Evolutionary conservation across 2,329 filamentous ascomycete genomes (phyloP), one percentile per base, ranked within the genome.

Genomic region (Parascedosporium putredinis): DNA sequence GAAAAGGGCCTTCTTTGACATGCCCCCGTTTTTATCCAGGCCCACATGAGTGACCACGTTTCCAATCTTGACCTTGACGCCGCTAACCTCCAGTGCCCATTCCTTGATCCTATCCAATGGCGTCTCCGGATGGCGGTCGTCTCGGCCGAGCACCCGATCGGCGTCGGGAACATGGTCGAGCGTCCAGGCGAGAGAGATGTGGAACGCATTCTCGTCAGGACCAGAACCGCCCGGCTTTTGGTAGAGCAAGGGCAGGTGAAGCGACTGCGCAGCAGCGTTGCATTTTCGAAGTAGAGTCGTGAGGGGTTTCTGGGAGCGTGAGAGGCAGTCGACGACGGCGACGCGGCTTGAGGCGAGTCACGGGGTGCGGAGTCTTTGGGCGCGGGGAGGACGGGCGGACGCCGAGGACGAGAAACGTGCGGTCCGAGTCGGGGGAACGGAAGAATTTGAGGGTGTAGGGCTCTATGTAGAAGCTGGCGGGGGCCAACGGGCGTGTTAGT

Each of bases 111-210:
- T 59, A 10, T 60, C 49, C 43, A 57, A 55, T 8, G 52, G 49
- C 5, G 53, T 49, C 40, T 46, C 3, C 45, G 53, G 42, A 65
- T 38, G 43, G 10, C 18, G 31, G 18, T 43, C 42, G 16, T 67
- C 3, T 64, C 54, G 3, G 54, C 52, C 3, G 62, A 57, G 0
- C 71, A 75, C 23, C 58, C 59, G 46, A 29, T 74, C 70, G 3
- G 25, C 34, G 2, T 44, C 36, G 4, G 44, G 36, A 10, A 51
- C 81, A 38, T 69, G 62, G 8, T 71, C 64, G 54, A 91, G 73
- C 1, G 78, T 84, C 93, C 91, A 97, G 0, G 84, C 93, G 50
- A 98, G 79, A 43, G 89, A 95, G 52, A 97, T 70, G 65, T 98
- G 93, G 60, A 96, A 96, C 20, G 76, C 79, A 45, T 73, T 64